Conservation (phyloP, 2,329 filamentous ascomycete genomes). For the Colletotrichum siamense region DNA sequence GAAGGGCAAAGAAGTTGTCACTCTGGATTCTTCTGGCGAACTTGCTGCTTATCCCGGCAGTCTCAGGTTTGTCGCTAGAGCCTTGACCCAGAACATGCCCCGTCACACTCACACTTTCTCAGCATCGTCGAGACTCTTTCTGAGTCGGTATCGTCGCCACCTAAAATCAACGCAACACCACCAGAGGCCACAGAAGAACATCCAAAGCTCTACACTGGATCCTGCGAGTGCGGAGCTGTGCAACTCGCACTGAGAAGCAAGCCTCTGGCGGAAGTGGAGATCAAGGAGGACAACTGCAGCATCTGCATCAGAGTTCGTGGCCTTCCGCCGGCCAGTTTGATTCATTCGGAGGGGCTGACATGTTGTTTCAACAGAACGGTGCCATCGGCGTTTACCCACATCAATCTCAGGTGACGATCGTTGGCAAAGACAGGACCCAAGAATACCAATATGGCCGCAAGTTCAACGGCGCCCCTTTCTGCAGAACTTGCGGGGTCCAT, state of each 20-base stretch:
- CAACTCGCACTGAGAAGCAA: constrained; percentile 22
- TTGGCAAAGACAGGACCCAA: constrained; percentile 27
- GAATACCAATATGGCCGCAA: constrained; percentile 29
- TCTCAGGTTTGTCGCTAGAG: neutral
- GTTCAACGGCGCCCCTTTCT: constrained; percentile 26
- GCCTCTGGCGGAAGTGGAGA: constrained; percentile 42
- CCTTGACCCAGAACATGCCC: accelerated
- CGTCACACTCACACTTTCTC: neutral
- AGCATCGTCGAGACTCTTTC: neutral
- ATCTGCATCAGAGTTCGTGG: constrained; percentile 32
- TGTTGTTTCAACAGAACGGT: constrained; percentile 23
- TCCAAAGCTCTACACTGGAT: constrained; percentile 22
- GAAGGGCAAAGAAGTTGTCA: neutral
- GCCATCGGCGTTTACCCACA: constrained; percentile 33
- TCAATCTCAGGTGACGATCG: constrained; percentile 30
- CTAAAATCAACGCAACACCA: neutral
- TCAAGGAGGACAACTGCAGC: constrained; percentile 45
- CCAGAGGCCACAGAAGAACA: neutral
- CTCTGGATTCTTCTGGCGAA: neutral
- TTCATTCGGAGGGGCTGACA: neutral
- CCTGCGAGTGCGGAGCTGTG: constrained; percentile 32
- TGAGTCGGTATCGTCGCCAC: too few species aligned
- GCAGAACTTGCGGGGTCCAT: constrained; percentile 33
- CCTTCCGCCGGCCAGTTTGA: too few species aligned
- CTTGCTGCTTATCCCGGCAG: neutral